Evolutionary conservation across 495 filamentous ascomycete genomes (phyloP), one percentile per base, ranked within the genome.

Genomic region (Platismatia glauca): DNA sequence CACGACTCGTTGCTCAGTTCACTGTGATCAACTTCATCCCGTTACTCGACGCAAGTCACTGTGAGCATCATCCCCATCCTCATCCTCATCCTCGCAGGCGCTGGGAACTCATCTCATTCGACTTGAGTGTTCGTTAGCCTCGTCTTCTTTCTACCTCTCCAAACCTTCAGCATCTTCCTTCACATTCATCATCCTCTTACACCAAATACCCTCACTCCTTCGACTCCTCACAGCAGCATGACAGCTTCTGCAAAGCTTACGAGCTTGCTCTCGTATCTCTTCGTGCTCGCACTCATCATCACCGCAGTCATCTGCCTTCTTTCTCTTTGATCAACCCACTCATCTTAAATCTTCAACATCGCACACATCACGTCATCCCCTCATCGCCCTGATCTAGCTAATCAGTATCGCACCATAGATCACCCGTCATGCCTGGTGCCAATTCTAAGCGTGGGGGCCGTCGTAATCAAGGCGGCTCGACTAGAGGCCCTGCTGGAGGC

Each of bases 401-500:
- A 53, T 20, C 27, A 20, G 24, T 6, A 31, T 16, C 13, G 13
- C 27, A 18, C 13, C 27, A 11, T 33, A 53, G 29, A 53, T 33
- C 15, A 11, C 15, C 2, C 2, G 33, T 8, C 13, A 53, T 53
- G 50, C 50, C 50, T 3, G 50, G 50, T 1, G 50, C 50, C 3
- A 27, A 53, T 9, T 33, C 2, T 2, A 53, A 53, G 50, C 50
- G 50, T 53, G 16, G 9, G 1, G 29, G 5, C 18, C 29, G 1
- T 33, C 52, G 52, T 57, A 31, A 57, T 29, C 52, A 57, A 52
- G 29, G 7, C 2, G 44, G 8, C 7, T 35, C 43, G n/a, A 29
- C 16, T 18, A 16, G 22, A 24, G 46, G 31, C 22, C 69, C 43
- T 73, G 71, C 65, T 77, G 74, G 18, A 75, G 65, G 31, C 22